Evolutionary conservation across 2,329 filamentous ascomycete genomes (phyloP), one percentile per base, ranked within the genome.

Genomic region (Hypoxylon sp.): DNA sequence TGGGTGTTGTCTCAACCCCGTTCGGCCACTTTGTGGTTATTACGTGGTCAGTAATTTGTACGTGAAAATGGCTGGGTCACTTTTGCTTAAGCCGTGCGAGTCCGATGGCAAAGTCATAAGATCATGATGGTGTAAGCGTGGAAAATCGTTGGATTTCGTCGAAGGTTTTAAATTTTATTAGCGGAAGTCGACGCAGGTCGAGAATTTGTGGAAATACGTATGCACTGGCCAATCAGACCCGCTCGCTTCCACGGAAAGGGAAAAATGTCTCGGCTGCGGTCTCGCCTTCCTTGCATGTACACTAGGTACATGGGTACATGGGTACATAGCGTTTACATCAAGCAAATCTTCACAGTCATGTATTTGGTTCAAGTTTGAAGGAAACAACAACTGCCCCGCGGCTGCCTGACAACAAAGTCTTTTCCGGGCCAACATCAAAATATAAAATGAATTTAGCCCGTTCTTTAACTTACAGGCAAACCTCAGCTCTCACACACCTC

Each of bases 201-300:
- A 54, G n/a, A 54, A 53, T 40, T 46, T 26, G 40, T 38, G 22
- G 30, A 33, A 45, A 57, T 45, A 30, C 8, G 28, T 16, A 48
- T 14, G 48, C 42, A 56, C 18, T 24, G 32, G 26, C 62, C 62
- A 65, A 61, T 59, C 18, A 60, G 7, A 28, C 46, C 20, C 2
- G 7, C n/a, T 58, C 18, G 14, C 40, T 26, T 53, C n/a, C 20
- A 53, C 53, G 54, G 48, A 57, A 53, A 64, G 33, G 48, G 60
- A 58, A n/a, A 62, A 62, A 56, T 38, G 26, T 55, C 18, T 51
- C 38, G 36, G 44, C 32, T 38, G 12, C 12, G 3, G 33, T 28
- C 22, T 9, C 30, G 24, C n/a, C n/a, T n/a, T n/a, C n/a, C n/a
- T n/a, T n/a, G 22, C 7, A 28, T 30, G 7, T 38, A 14, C 14